Conservation (phyloP, 2,329 filamentous ascomycete species). For the Diplodia mutila region DNA sequence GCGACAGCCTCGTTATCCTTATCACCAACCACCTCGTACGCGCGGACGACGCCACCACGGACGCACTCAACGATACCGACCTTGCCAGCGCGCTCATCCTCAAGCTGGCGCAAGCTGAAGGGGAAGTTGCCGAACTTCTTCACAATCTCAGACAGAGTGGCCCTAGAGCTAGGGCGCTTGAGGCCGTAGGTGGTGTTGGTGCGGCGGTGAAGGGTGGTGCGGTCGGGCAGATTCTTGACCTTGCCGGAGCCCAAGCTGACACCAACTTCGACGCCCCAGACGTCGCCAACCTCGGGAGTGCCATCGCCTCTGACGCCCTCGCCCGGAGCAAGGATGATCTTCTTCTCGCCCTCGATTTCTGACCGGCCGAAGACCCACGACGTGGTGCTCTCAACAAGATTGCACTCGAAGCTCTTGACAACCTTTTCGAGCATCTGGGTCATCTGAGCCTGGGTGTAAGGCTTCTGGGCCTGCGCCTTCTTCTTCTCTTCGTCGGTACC, state of each 20-base stretch:
- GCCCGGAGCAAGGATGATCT: constrained; percentile 87
- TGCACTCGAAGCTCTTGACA: constrained; percentile 86
- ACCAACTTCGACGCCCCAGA: constrained; percentile 97
- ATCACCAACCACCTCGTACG: constrained; percentile 95
- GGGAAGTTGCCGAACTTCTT: constrained; percentile 98
- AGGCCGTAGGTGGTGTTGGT: constrained; percentile 89
- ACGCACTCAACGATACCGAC: constrained; percentile 97
- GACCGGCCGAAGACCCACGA: constrained; percentile 96
- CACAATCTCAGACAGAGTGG: constrained; percentile 90
- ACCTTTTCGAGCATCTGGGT: constrained; percentile 88
- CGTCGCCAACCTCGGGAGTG: constrained; percentile 83
- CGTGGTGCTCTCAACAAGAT: constrained; percentile 94
- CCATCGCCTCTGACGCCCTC: constrained; percentile 93
- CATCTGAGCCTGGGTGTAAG: constrained; percentile 84
- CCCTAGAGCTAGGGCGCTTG: constrained; percentile 87
- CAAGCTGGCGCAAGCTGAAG: constrained; percentile 94
- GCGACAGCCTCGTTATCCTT: constrained; percentile 86
- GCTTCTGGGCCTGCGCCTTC: constrained; percentile 78
- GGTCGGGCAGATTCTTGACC: constrained; percentile 87
- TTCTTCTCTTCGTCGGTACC: constrained; percentile 94
- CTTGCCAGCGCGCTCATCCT: constrained; percentile 94
- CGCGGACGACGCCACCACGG: constrained; percentile 85
- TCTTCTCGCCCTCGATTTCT: constrained; percentile 97
- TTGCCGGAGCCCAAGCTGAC: constrained; percentile 90
- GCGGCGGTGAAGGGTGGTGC: constrained; percentile 89